Percentiles rank a stretch among this genome's conserved stretches.
Conservation (phyloP, 1,284 basidiomycete species). For the Baeospora myosura region DNA sequence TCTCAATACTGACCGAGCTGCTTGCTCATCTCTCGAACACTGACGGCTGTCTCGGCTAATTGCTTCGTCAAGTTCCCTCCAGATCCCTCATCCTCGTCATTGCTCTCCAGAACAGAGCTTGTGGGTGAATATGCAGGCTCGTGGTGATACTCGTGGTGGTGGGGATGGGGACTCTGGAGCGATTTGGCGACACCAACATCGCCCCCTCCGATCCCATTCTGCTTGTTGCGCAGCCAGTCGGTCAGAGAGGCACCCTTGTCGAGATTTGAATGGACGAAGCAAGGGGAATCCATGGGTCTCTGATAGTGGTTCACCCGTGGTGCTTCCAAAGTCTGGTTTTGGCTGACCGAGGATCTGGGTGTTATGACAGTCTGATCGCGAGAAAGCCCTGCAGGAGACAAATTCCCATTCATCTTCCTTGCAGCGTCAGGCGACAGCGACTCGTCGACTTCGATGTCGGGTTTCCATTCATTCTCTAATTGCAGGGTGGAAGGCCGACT, state of each 20-base stretch:
- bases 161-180: conserved; percentile 28
- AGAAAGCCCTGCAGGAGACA: conserved; percentile 8
- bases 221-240: conserved; percentile 58
- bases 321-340: conserved; percentile 4
- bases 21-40: conserved; percentile 98
- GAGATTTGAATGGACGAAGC: conserved; percentile 80
- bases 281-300: conserved; percentile 59
- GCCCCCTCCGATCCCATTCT: conserved; percentile 22
- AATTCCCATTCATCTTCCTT: conserved; percentile 21
- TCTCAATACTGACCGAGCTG: conserved; percentile 72
- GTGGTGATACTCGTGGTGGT: conserved; percentile 10
- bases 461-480: conserved; percentile 40
- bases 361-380: neutral
- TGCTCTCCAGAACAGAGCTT: conserved; percentile 15
- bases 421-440: conserved; percentile 29
- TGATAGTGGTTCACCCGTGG: conserved; percentile 23
- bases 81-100: conserved; percentile 57
- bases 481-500: conserved; percentile 44
- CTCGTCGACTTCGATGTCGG: conserved; percentile 40
- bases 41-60: conserved; percentile 93
- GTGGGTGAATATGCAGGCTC: conserved; percentile 11
- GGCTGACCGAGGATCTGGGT: conserved; percentile 9
- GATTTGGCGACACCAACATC: conserved; percentile 43
- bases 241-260: conserved; percentile 68
- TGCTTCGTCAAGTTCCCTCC: conserved; percentile 80